These are phyloP conservation scores for Fusarium sp. DNA, from an alignment of 2,329 filamentous ascomycete genomes.

Conservation along the genomic window DNA sequence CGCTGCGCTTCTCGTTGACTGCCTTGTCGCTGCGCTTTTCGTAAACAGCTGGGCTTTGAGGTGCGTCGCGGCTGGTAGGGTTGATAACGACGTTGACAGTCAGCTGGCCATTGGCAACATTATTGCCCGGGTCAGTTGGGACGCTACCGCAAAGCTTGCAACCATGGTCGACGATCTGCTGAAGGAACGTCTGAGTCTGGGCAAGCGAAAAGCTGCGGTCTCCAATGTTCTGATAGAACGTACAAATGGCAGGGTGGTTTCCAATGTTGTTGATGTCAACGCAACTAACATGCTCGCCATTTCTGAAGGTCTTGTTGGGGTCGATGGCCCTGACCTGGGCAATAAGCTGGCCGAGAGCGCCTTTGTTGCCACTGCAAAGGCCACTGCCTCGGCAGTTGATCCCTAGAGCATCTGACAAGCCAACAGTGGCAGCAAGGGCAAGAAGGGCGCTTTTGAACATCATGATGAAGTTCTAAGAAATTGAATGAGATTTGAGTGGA, in stretches of 20 bases:
- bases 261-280: not conserved
- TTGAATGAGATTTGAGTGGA: not conserved
- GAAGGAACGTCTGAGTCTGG: not conserved
- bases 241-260: not conserved
- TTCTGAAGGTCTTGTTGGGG: not conserved
- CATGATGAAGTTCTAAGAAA: not conserved
- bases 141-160: not conserved
- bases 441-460: not conserved
- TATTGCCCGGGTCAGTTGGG: not conserved
- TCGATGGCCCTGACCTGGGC: not conserved
- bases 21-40: not conserved
- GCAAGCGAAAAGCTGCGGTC: not conserved
- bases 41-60: not conserved
- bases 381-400: slow-evolving; percentile 8
- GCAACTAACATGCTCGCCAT: not conserved
- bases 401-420: not conserved
- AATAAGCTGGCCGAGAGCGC: not conserved
- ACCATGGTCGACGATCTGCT: not conserved
- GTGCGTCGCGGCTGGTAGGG: not conserved
- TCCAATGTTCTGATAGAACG: not conserved
- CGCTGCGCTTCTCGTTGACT: not conserved
- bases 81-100: not conserved
- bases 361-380: not conserved
- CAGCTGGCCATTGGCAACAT: not conserved
- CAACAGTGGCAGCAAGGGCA: not conserved